Evolutionary conservation across 164 flowering plant genomes (phyloP).

Genomic region (Annona squamosa): DNA sequence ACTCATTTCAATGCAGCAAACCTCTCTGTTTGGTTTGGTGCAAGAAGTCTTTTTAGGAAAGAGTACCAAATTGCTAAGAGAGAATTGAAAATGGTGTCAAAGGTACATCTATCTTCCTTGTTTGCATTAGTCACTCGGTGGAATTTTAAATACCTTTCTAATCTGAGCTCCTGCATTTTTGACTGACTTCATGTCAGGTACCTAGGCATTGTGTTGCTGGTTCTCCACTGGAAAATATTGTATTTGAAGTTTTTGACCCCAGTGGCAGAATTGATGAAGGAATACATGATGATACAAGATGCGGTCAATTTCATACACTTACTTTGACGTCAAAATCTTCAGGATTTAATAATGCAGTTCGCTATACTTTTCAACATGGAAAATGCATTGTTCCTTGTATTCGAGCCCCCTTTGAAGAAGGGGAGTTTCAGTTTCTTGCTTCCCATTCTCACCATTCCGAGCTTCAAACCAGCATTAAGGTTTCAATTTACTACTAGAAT

Average conservation of each 20-base stretch:
- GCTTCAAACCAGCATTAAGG: conserved; percentile 40
- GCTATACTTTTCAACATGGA: conserved; percentile 46
- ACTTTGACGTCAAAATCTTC: conserved; percentile 27
- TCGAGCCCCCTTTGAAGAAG: conserved; percentile 37
- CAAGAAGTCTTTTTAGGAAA: conserved; percentile 24
- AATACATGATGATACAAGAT: conserved; percentile 33
- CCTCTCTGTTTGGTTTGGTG: conserved; percentile 28
- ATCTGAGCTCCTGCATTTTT: not conserved
- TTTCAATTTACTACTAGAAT: conserved; percentile 9
- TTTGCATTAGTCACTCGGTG: not conserved
- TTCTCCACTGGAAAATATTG: conserved; percentile 34
- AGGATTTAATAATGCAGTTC: conserved; percentile 17
- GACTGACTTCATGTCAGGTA: conserved; percentile 29
- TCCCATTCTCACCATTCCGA: conserved; percentile 49
- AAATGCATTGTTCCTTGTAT: conserved; percentile 47
- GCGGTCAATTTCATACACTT: conserved; percentile 44
- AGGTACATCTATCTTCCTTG: conserved; percentile 25
- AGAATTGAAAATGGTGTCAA: conserved; percentile 33
- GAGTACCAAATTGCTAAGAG: conserved; percentile 36
- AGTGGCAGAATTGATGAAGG: conserved; percentile 45
- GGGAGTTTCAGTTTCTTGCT: conserved; percentile 36
- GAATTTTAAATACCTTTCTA: not conserved
- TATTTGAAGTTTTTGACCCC: conserved; percentile 45
- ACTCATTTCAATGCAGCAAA: conserved; percentile 25
- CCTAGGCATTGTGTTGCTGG: conserved; percentile 43